A percentile compares a stretch with the other conserved stretches of the same genome.
These are phyloP conservation scores for Neofusicoccum sp. DNA, from an alignment of 2,329 filamentous ascomycete species.

Conservation along the genomic window DNA sequence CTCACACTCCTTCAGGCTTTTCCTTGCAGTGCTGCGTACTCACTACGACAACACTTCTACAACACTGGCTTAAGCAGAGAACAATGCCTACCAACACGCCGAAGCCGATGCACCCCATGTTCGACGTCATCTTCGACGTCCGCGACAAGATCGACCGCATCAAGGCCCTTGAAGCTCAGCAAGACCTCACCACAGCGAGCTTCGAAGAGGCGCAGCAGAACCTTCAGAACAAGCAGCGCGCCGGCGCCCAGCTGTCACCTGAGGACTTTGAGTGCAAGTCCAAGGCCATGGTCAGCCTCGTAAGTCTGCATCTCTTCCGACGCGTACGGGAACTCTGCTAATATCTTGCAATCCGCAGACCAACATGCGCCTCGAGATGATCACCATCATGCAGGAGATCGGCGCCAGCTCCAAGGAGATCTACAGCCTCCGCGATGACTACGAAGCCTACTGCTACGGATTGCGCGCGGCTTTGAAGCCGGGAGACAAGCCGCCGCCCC, in stretches of 20 bases:
- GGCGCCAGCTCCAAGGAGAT: background rate
- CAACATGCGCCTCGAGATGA: slow-evolving; percentile 5
- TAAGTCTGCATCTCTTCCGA: background rate
- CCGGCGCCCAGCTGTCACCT: background rate
- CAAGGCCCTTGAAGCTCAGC: slow-evolving; percentile 10
- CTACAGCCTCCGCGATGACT: slow-evolving; percentile 7
- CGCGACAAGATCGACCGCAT: slow-evolving; percentile 12
- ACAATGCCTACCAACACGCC: background rate
- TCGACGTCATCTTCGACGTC: slow-evolving; percentile 10
- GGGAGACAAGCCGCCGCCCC: background rate
- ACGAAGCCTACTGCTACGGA: background rate
- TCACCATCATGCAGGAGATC: slow-evolving; percentile 15
- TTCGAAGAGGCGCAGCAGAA: slow-evolving; percentile 5
- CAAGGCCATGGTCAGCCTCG: slow-evolving; percentile 2
- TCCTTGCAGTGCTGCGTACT: too few relatives aligned
- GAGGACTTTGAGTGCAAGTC: slow-evolving; percentile 1
- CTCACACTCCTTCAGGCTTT: too few relatives aligned
- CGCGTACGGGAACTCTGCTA: too few relatives aligned
- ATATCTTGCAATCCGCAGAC: background rate
- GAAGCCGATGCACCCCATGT: slow-evolving; percentile 4
- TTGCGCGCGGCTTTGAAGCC: background rate
- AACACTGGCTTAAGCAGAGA: too few relatives aligned
- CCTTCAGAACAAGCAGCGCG: background rate
- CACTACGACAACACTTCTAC: too few relatives aligned
- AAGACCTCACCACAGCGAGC: background rate